Evolutionary conservation across 2,329 filamentous ascomycete species (phyloP), one percentile per base, ranked within the genome.

Genomic region (Coniochaeta sp.): DNA sequence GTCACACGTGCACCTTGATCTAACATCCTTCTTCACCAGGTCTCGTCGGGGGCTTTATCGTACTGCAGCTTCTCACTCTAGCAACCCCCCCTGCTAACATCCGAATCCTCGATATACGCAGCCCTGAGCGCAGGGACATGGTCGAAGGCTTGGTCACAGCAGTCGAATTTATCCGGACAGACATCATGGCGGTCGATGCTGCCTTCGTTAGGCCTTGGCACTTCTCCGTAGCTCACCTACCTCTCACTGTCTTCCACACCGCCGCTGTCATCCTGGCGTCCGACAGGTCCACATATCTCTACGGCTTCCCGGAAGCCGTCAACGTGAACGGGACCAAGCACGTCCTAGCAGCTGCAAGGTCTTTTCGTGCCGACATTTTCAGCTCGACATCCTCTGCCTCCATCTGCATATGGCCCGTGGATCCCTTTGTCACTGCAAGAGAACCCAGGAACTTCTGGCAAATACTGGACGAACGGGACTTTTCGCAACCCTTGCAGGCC

Each of bases 221-320:
- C 2, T 47, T 61, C 2, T 60, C 61, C 1, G 66, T 71, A 5
- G 65, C 71, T 5, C 46, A 62, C 4, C 66, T 74, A 3, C 77
- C 78, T 1, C 63, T 82, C 20, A 81, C 78, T 1, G 78, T 82
- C 14, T 80, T 78, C 58, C 79, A 82, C 64, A 80, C 74, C 1
- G 79, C 77, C 3, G 79, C 78, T 1, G 68, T 72, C 6, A 81
- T 82, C 53, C 67, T 76, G 12, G 71, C 76, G 0, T 70, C 67
- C 14, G 78, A 82, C 51, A 72, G 78, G 6, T 67, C 70, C 48
- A 58, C 60, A 42, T 62, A 68, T 27, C 66, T 75, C 28, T 77
- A 81, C 55, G 61, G 67, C 22, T 69, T 72, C 22, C 69, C 70
- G 50, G 67, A 68, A 47, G 63, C 66, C 16, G 75, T 81, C 51